Percentiles rank a stretch among this genome's conserved stretches.
Conservation (phyloP, 2,329 filamentous ascomycete genomes). For the Epichloe baconii region DNA sequence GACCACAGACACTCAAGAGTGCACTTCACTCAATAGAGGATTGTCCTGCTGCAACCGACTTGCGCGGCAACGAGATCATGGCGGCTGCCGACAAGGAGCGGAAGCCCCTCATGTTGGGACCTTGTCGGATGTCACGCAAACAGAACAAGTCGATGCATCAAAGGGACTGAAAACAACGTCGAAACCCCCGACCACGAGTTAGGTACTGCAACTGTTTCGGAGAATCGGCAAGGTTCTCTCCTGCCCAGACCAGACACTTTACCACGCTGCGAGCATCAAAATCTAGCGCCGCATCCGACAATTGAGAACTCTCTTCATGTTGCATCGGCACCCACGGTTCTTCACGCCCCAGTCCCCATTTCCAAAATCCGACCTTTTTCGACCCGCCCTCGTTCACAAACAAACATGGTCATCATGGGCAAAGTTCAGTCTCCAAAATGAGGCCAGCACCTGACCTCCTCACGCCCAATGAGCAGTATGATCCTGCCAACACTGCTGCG, state of each 20-base stretch:
- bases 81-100: neutral
- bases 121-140: neutral
- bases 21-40: neutral
- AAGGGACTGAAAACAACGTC: neutral
- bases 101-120: neutral
- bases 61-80: neutral
- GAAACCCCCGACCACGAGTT: neutral
- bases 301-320: neutral
- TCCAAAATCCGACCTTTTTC: slow-evolving; percentile 9
- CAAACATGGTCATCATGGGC: slow-evolving; percentile 1
- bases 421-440: slow-evolving; percentile 6
- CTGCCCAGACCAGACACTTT: neutral
- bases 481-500: neutral
- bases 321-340: slow-evolving; percentile 2
- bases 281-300: neutral
- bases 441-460: neutral
- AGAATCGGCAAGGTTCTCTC: neutral
- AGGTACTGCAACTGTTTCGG: neutral
- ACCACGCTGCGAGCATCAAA: neutral
- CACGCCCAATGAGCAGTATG: neutral
- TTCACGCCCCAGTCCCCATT: slow-evolving; percentile 8
- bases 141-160: neutral
- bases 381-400: neutral
- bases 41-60: neutral
- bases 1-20: neutral